Evolutionary conservation across 805 yeast species (phyloP), one percentile per base, ranked within the genome.

Genomic region (Kuraishia capsulata): DNA sequence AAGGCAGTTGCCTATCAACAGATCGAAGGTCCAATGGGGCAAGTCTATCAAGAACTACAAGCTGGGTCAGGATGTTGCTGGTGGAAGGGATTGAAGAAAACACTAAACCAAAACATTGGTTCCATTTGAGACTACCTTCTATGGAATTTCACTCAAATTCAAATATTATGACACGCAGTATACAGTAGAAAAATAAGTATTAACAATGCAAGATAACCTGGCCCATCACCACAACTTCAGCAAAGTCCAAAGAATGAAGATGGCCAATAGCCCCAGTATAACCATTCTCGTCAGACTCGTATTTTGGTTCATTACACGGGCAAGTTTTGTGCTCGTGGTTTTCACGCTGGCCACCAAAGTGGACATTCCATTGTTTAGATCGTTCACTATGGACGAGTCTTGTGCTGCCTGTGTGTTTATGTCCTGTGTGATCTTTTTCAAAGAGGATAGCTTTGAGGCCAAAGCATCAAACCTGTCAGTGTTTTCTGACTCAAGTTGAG

Each of bases 21-120:
- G 96, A 54, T 74, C 95, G 14, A 88, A 83, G 56, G 81, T 90
- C 51, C 85, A 86, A 56, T 90, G 98, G 98, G 96, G 95, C 23
- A 84, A 76, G 53, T 86, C 96, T 9, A 85, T 87, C 49, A 95
- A 94, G 14, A 84, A 80, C 54, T 89, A 89, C 62, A 76, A 86
- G 52, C 65, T 90, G 33, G 97, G 97, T 14, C 78, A 78, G 46
- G 89, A 83, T 53, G 88, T 80, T 25, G 80, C 69, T 9, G 65
- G 68, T 38, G 69, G 67, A 37, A 51, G 62, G 52, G 52, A 56
- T 35, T 33, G 25, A 26, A n/a, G 16, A 17, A 19, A 6, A 18
- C 10, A 16, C n/a, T 13, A 6, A 31, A 33, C 9, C 24, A 17
- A 4, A 18, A 8, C 17, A 14, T 9, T 9, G 8, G 33, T 30